Conservation (phyloP, 2,329 filamentous ascomycete species). For the Pseudogymnoascus verrucosus region DNA sequence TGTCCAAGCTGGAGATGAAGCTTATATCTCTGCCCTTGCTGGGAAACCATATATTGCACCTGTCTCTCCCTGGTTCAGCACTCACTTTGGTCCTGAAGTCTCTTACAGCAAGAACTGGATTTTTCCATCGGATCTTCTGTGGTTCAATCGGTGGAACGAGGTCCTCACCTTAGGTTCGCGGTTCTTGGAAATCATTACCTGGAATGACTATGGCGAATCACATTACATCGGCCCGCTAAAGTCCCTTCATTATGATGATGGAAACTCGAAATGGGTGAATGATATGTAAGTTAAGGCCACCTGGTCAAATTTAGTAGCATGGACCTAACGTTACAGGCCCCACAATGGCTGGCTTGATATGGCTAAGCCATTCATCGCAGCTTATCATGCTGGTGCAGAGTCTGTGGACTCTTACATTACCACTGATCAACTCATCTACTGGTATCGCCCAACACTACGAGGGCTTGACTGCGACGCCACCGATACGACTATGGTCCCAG, state of each 20-base stretch:
- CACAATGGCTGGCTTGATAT: conserved; percentile 15
- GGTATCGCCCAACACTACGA: conserved; percentile 31
- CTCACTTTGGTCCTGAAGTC: conserved; percentile 31
- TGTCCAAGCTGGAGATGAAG: conserved; percentile 16
- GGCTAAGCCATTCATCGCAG: conserved; percentile 19
- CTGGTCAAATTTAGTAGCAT: conserved; percentile 30
- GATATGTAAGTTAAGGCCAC: conserved; percentile 16
- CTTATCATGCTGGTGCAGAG: conserved; percentile 16
- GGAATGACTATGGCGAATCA: conserved; percentile 46
- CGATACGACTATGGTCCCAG: conserved; percentile 26
- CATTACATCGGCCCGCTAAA: conserved; percentile 42
- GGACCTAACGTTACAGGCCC: conserved; percentile 15
- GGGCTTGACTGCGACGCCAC: conserved; percentile 27
- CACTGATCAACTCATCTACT: conserved; percentile 30
- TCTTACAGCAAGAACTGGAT: conserved; percentile 45
- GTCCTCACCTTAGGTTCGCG: conserved; percentile 35
- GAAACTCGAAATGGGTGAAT: conserved; percentile 31
- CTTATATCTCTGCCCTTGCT: conserved; percentile 16
- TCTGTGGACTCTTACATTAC: conserved; percentile 16
- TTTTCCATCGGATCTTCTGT: conserved; percentile 50
- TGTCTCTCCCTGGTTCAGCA: conserved; percentile 32
- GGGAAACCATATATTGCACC: conserved; percentile 21
- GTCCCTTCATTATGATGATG: conserved; percentile 27
- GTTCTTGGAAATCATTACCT: conserved; percentile 37
- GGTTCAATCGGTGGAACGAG: conserved; percentile 48